phyloP scores from a whole-genome alignment of 2,329 filamentous ascomycete genomes.

The Atkinsonella hypoxylon region DNA sequence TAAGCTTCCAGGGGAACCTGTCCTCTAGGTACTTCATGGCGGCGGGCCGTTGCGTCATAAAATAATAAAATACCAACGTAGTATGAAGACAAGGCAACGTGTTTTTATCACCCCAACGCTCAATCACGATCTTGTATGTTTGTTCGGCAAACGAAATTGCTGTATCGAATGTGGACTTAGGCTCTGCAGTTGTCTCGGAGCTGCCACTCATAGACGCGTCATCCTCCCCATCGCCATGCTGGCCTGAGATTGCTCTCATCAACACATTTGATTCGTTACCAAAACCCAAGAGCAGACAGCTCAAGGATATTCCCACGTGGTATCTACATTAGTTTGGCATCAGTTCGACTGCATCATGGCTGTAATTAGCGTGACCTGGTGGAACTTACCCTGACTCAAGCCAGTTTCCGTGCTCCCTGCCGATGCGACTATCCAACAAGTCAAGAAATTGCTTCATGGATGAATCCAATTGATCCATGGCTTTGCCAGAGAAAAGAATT shows the following conservation, averaged over 20 bases:
- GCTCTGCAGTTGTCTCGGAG: conserved; percentile 11
- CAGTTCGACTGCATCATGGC: not conserved
- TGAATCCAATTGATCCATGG: conserved; percentile 31
- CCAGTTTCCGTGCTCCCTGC: conserved; percentile 35
- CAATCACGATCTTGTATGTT: conserved; percentile 35
- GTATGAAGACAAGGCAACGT: conserved; percentile 52
- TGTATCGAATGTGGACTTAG: conserved; percentile 18
- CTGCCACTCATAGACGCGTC: conserved; percentile 14
- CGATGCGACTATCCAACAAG: conserved; percentile 46
- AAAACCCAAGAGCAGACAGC: conserved; percentile 22
- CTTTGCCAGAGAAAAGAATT: conserved; percentile 45
- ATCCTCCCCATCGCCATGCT: conserved; percentile 17
- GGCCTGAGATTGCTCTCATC: conserved; percentile 25
- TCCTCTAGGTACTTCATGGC: conserved; percentile 13
- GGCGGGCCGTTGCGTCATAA: conserved; percentile 21
- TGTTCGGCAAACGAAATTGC: conserved; percentile 29
- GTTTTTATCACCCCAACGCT: conserved; percentile 43
- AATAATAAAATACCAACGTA: conserved; percentile 45
- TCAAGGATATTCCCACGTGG: conserved; percentile 19
- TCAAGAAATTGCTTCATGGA: conserved; percentile 37
- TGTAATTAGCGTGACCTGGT: not conserved
- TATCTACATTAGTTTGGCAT: conserved; percentile 14
- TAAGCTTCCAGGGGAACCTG: conserved; percentile 39
- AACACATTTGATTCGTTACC: conserved; percentile 32
- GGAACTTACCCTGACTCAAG: conserved; percentile 29